Base-by-base conservation (phyloP, 805 yeast species). In the Candida cerambycidarum region DNA sequence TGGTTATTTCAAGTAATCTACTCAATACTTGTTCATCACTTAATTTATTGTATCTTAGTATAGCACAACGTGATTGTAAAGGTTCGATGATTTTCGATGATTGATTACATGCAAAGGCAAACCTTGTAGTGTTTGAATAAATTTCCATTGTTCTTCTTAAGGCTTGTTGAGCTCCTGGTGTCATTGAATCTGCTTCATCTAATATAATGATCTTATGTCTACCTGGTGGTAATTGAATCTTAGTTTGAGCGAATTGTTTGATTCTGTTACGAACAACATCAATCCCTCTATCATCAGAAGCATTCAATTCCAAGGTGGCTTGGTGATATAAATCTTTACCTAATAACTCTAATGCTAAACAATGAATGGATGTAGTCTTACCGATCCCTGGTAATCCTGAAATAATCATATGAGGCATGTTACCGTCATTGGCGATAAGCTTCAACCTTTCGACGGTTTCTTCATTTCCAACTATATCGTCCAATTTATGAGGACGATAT, bases 321-420 rank as follows among this genome's bases (percentile, higher is more conserved):
- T 85, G 92, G 28, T 73, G 70, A 53, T 83, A 83, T 18, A 80
- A 67, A 14, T 78, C 78, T 3, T 64, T 67, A 0, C 96, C 96
- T 23, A 93, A 70, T 32, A 93, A 65, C 57, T 86, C 95, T 40
- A 79, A 76, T 0, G 98, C 97, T 21, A 93, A 75, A 67, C 97
- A 90, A 47, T 86, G 87, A 5, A 93, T 80, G 2, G 97, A 85
- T 0, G 99, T 93, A 2, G 99, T 93, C 61, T 93, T 93, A 32
- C 99, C 99, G 43, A 93, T 92, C 53, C 99, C 99, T 2, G 99
- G 99, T 35, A 89, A 68, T 2, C 99, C 96, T n/a, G 93, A 84
- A 34, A 93, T 85, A 54, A 93, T 90, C 78, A 93, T 72, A 65
- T 93, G 97, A 1, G 99, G 98, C 88, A 93, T 85, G 64, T 93